Conservation (phyloP, 2,329 filamentous ascomycete genomes). For the Apiospora koreana region DNA sequence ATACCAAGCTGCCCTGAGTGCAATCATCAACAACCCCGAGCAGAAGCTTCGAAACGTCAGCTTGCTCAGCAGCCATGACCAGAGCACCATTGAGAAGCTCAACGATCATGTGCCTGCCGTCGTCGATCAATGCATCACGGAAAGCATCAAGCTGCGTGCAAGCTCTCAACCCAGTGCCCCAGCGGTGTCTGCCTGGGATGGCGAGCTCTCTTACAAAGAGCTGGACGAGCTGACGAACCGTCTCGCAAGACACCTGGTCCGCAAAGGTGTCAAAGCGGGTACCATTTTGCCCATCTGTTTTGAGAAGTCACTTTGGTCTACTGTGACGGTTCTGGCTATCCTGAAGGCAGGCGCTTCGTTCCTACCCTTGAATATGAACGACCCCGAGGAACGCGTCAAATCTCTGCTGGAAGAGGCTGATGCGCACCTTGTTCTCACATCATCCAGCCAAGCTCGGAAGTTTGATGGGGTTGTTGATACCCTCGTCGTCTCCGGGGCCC, state of each 20-base stretch:
- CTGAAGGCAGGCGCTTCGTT: neutral
- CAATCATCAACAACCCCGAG: slow-evolving; percentile 6
- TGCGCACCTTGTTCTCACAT: neutral
- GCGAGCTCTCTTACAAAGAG: neutral
- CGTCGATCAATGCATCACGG: neutral
- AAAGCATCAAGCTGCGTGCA: neutral
- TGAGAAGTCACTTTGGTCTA: slow-evolving; percentile 4
- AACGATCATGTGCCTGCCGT: neutral
- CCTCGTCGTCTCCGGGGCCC: neutral
- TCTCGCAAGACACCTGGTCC: neutral
- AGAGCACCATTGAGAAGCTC: neutral
- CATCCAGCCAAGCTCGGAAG: neutral
- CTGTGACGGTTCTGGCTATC: neutral
- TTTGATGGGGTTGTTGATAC: neutral
- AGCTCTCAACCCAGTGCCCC: neutral
- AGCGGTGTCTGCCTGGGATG: neutral
- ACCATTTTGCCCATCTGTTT: neutral
- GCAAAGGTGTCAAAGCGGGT: neutral
- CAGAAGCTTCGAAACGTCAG: neutral
- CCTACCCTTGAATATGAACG: slow-evolving; percentile 2
- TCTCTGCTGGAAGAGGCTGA: neutral
- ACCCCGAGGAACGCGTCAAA: neutral
- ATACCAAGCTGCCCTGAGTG: slow-evolving; percentile 5
- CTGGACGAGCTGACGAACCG: neutral
- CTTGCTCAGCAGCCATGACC: neutral